Conservation (phyloP, 768 basidiomycete genomes). For the Phylloporus sp. region DNA sequence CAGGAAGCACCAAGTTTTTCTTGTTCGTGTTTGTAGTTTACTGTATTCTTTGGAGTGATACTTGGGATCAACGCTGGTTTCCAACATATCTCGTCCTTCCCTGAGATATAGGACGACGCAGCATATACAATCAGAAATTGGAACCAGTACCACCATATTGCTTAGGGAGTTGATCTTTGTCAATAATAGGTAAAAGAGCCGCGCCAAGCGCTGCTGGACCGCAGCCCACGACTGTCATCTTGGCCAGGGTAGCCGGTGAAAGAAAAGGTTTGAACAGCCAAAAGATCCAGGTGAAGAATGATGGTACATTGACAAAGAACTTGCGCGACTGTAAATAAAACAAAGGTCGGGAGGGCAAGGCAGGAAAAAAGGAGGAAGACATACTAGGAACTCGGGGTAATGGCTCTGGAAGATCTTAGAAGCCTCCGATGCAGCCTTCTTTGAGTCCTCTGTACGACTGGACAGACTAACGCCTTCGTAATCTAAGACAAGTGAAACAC, state of each 20-base stretch:
- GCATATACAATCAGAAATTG: not conserved
- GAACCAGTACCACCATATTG: conserved; percentile 69
- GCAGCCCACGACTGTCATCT: conserved; percentile 75
- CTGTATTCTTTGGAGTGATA: not conserved
- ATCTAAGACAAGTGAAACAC: conserved; percentile 39
- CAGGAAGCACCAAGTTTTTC: too few relatives aligned
- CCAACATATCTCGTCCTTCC: too few relatives aligned
- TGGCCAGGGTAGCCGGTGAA: conserved; percentile 68
- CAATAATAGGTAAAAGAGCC: conserved; percentile 56
- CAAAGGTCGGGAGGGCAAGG: not conserved
- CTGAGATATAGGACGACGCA: too few relatives aligned
- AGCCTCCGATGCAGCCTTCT: conserved; percentile 72
- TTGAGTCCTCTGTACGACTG: conserved; percentile 68
- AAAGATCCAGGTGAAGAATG: conserved; percentile 75
- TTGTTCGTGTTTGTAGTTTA: not conserved
- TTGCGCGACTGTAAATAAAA: not conserved
- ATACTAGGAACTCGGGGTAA: conserved; percentile 76
- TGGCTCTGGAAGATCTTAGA: conserved; percentile 70
- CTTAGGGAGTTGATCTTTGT: conserved; percentile 55
- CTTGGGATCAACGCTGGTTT: too few relatives aligned
- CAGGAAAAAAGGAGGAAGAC: not conserved
- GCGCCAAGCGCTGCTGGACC: conserved; percentile 56
- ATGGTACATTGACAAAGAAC: conserved; percentile 64
- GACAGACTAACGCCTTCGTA: conserved; percentile 69
- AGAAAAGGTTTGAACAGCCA: conserved; percentile 78